Base-by-base conservation (phyloP, 2,329 filamentous ascomycete species). In the Teratosphaeria epicoccoides region DNA sequence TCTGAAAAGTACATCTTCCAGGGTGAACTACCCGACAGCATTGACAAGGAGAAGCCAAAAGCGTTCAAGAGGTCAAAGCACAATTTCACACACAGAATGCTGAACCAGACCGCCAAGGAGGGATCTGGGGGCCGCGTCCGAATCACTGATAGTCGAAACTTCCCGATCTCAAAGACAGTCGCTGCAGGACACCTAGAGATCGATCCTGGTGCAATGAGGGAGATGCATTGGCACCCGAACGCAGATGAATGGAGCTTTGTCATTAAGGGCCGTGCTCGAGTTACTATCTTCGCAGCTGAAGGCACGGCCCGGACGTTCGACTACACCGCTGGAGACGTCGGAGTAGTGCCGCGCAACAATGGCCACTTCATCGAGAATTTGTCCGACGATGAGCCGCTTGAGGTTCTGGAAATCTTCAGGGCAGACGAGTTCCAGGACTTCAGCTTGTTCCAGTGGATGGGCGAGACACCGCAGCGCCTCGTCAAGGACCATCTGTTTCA, bases 311-410 rank as follows among this genome's bases (percentile, higher is more conserved):
- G 84, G 23, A 90, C 86, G 0, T 90, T 90, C 62, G 82, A 90
- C 70, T 90, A 87, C 66, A 71, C 77, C 5, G 77, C 84, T 1
- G 87, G 86, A 1, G 87, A 90, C 60, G 84, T 88, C 0, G 86
- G 83, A 12, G 85, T 89, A 56, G 84, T 90, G 5, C 86, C 86
- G 0, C 76, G 66, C 62, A 87, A 87, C 64, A 87, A 86, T 76
- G 86, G 84, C 2, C 85, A 90, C 64, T 90, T 88, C 64, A 84
- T 91, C 50, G 85, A 91, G 74, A 89, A 89, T 60, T 80, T 87
- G 4, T 75, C 72, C 40, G 82, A 85, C n/a, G 80, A 86, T 47
- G 84, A 88, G 65, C 79, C 84, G 17, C 69, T 90, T 2, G 82
- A 87, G 64, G 85, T 89, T 67, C 71, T 90, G 10, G 86, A 90